Evolutionary conservation across 78 protist genomes (phyloP), one percentile per base, ranked within the genome.

Genomic region (Polysphondylium violaceum): DNA sequence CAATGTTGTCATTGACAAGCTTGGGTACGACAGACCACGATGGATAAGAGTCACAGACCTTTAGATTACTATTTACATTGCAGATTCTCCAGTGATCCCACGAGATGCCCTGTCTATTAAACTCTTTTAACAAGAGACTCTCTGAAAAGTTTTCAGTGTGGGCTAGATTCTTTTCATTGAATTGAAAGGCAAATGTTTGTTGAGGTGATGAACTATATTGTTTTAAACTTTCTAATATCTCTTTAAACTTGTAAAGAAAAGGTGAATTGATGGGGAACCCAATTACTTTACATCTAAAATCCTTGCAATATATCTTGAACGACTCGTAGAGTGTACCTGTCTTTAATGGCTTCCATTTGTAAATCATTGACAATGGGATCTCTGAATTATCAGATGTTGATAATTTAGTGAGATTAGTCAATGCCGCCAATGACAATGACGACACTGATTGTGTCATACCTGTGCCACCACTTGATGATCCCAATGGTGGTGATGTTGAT

Each of bases 61-160:
- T 69, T 29, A 58, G 51, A 9, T 1, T 5, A 3, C 47, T 21
- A 14, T 63, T 68, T 7, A n/a, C 21, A 1, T 56, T 67, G 0
- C 58, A 69, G 2, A 43, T 43, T 40, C 91, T 59, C 91, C 91
- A 83, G 40, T 69, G 69, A 58, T 83, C 91, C 91, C 91, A 83
- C 9, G 79, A 69, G 9, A 83, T n/a, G 21, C 91, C 91, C 38
- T 55, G 43, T 51, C 91, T 44, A 29, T 83, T 59, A 25, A 58
- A 83, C 64, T 83, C 91, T 6, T 40, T 21, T 25, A 83, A 43
- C 44, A 83, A 41, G 0, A 33, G 40, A 21, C 27, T 36, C 12
- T 67, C 72, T 27, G 79, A 27, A 25, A 33, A 83, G 67, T 74
- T 68, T 29, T 83, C 91, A 4, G 81, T 51, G 6, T 40, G 12